These are phyloP conservation scores for Trifolium fragiferum DNA, from an alignment of 306 rosid species.

Conservation along the genomic window DNA sequence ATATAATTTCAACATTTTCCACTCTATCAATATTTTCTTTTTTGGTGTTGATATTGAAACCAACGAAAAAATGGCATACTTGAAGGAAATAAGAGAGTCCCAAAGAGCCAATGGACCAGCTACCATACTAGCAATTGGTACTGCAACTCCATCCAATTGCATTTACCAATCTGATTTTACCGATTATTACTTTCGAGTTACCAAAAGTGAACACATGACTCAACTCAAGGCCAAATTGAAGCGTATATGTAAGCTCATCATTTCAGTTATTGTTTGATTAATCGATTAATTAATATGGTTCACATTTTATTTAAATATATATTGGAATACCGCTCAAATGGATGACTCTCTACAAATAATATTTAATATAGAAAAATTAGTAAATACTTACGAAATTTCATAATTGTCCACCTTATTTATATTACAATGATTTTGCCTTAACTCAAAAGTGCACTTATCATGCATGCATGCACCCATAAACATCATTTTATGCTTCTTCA, in stretches of 20 bases:
- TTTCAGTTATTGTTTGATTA: no score
- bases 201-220: constrained; percentile 44
- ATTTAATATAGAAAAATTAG: no score
- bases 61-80: constrained; percentile 38
- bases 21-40: background rate
- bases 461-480: background rate
- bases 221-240: constrained; percentile 47
- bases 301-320: no score
- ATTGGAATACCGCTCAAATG: no score
- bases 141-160: constrained; percentile 45
- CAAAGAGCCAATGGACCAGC: constrained; percentile 45
- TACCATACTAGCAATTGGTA: constrained; percentile 49
- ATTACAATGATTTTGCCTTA: no score
- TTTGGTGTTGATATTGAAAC: background rate
- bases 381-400: no score
- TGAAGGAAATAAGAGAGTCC: constrained; percentile 34
- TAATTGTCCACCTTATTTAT: no score
- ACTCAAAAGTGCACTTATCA: background rate
- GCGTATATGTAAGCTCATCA: constrained; percentile 48
- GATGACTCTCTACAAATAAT: no score
- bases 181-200: constrained; percentile 49
- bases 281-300: no score
- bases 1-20: background rate
- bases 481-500: background rate
- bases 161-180: constrained; percentile 45